Percentiles rank a stretch among this genome's conserved stretches.
Evolutionary conservation across 768 basidiomycete species (phyloP).

Genomic region (Amanita exitialis): DNA sequence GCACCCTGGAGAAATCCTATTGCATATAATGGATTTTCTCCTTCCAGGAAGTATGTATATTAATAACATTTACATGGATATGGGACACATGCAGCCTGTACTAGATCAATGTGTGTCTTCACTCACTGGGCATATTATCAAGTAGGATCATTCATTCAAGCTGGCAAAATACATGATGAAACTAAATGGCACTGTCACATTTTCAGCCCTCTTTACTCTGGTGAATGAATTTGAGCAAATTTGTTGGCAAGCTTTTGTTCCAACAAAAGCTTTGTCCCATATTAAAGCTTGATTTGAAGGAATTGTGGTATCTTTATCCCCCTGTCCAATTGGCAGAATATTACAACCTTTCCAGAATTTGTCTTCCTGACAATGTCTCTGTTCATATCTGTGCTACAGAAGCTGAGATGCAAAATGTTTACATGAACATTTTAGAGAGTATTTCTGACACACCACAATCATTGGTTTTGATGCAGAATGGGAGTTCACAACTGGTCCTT

Average conservation of each 20-base stretch:
- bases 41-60: slow-evolving; percentile 8
- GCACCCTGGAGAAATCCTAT: neutral
- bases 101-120: slow-evolving; percentile 11
- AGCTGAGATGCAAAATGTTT: slow-evolving; percentile 8
- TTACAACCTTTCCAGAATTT: slow-evolving; percentile 3
- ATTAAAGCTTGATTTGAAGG: slow-evolving; percentile 6
- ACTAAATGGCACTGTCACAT: no score
- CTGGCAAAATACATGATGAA: no score
- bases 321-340: slow-evolving; percentile 5
- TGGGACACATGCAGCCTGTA: slow-evolving; percentile 9
- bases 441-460: neutral
- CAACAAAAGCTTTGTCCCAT: slow-evolving; percentile 10
- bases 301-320: slow-evolving; percentile 4
- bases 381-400: slow-evolving; percentile 1
- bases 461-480: slow-evolving; percentile 12
- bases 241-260: slow-evolving; percentile 1
- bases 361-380: slow-evolving; percentile 6
- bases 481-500: slow-evolving; percentile 9
- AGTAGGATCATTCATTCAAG: slow-evolving; percentile 11
- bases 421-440: neutral
- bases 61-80: slow-evolving; percentile 9
- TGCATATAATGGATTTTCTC: slow-evolving; percentile 9
- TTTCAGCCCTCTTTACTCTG: no score
- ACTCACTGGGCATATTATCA: slow-evolving; percentile 7
- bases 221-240: no score